Base-by-base conservation (phyloP, 305 asterid species). In the Fraxinus xanthoxyloides region DNA sequence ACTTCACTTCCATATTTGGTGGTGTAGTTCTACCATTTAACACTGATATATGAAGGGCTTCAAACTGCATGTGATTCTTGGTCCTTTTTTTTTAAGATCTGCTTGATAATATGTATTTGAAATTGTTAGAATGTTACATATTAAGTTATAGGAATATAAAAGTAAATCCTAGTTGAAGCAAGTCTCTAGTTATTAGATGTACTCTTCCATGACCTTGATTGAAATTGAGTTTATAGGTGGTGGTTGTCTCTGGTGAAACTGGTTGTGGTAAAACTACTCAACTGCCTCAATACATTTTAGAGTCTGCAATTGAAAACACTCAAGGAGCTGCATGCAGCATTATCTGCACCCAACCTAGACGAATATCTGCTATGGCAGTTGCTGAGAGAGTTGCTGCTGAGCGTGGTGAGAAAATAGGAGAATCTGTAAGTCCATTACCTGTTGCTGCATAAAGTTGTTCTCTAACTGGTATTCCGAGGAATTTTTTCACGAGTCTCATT, bases 251-350 rank as follows among this genome's bases (percentile, higher is more conserved):
- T 70, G 98, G 98, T 76, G 97, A 93, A 89, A 93, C 98, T 86
- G 98, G 98, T 32, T 95, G 98, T 67, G 98, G 98, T 36, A 95
- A 95, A 90, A 95, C 98, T 48, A 95, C 98, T 24, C 98, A 95
- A 86, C 87, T 95, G 82, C 98, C 98, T 78, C 98, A 95, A 81
- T 95, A 93, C 90, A 90, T 95, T 77, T 89, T 95, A 86, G 98
- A 95, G 88, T 83, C 97, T 28, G 94, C 93, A 85, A 95, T 87
- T 79, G 97, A 95, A 87, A 93, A 95, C 72, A 86, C 80, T 76
- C 88, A 85, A 38, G 98, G 98, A 84, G 96, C 97, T 77, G 84
- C 87, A 80, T 95, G 98, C 87, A 95, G 86, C 86, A 93, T 95
- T 82, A 95, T 95, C 87, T 95, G 98, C 83, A 95, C 98, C 81